Base-by-base conservation (phyloP, 495 filamentous ascomycete species). In the Aspergillus sparsus region DNA sequence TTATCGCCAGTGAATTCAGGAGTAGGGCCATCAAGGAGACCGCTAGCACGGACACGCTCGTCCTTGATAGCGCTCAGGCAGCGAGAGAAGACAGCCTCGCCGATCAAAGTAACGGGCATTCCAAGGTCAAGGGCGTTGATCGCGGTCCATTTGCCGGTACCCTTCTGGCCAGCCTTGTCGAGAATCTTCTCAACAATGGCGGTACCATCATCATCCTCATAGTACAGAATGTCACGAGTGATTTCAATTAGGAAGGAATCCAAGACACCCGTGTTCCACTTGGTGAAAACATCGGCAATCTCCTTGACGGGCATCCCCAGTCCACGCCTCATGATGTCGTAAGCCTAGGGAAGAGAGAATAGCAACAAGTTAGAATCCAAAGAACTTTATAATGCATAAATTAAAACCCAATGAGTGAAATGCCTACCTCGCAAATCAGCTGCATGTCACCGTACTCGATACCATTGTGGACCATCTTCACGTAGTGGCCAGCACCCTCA, bases 381-480 rank as follows among this genome's bases (percentile, higher is more conserved):
- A 27, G 21, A 27, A 3, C 21, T 27, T 27, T 27, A 27, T 27
- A 27, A 27, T 3, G 21, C 21, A 27, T 27, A 27, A 27, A 27
- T 27, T 27, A 27, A 27, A 27, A 27, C 1, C 21, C 1, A 27
- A 27, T 27, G 21, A 45, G 36, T 45, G 41, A 36, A 53, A 27
- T 32, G 34, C 65, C 63, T 66, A 97, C 94, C 88, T 98, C 94
- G 79, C 89, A 95, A 77, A 98, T 98, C 74, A 98, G 82, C 84
- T 98, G 94, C 94, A 98, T 98, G 79, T 98, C 94, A 87, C 94
- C 94, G 73, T 98, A 98, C 81, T 98, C 94, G 71, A 98, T 98
- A 85, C 94, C 94, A 77, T 98, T 98, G 88, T 98, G 94, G 60
- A 98, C 94, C 95, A 98, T 98, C 89, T 98, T 98, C 82, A 98